Evolutionary conservation across 73 alveolate species (phyloP).

Genomic region (Paramecium tetraurelia): DNA sequence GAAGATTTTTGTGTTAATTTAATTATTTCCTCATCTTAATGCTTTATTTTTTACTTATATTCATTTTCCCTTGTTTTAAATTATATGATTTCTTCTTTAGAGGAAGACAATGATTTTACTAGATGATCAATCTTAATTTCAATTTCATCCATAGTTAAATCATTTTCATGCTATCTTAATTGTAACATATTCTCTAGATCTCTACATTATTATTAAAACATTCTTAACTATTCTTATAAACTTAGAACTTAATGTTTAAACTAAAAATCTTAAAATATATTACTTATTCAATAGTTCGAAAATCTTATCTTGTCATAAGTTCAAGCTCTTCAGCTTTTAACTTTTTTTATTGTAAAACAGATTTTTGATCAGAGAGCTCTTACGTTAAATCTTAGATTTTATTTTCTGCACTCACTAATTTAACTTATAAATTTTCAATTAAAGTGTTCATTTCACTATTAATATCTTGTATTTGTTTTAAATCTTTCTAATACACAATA

Average conservation of each 20-base stretch:
- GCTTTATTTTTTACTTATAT: background rate
- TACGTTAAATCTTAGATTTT: background rate
- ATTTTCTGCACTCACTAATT: background rate
- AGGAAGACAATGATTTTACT: background rate
- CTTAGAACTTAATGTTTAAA: background rate
- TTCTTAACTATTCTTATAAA: background rate
- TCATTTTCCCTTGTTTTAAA: background rate
- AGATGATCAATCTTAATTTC: slow-evolving; percentile 33
- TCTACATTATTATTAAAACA: background rate
- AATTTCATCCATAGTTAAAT: slow-evolving; percentile 32
- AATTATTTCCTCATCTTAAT: background rate
- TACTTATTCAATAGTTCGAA: slow-evolving; percentile 20
- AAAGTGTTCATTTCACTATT: background rate
- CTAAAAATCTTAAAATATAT: background rate
- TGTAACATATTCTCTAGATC: background rate
- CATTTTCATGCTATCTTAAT: background rate
- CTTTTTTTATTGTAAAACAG: background rate
- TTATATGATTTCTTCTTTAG: background rate
- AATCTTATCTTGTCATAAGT: background rate
- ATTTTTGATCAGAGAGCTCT: background rate
- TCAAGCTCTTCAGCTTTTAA: background rate
- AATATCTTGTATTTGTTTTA: background rate
- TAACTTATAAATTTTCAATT: background rate
- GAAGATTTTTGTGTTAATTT: background rate
- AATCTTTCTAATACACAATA: background rate